Percentiles rank a stretch among this genome's conserved stretches.
Evolutionary conservation across 1,139 yeast species (phyloP).

Genomic region (Kurtzmaniella quercitrusa): DNA sequence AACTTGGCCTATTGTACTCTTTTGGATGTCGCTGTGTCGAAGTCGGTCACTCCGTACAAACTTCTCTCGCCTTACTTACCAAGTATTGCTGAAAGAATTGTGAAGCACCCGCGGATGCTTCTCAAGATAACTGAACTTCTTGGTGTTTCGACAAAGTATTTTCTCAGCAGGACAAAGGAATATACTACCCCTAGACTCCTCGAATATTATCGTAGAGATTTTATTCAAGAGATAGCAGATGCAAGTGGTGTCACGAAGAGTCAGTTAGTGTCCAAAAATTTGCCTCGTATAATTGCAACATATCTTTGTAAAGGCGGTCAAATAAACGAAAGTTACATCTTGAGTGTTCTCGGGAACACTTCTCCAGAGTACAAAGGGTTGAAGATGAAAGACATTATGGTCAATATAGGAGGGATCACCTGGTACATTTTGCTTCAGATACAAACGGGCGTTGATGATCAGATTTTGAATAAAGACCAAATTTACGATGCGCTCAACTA

Average conservation of each 20-base stretch:
- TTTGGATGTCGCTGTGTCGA: constrained; percentile 41
- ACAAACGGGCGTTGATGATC: constrained; percentile 26
- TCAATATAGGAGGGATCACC: constrained; percentile 40
- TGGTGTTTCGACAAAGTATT: constrained; percentile 56
- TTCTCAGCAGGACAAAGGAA: constrained; percentile 64
- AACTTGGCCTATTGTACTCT: constrained; percentile 62
- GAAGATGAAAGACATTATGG: constrained; percentile 41
- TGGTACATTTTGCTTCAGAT: constrained; percentile 41
- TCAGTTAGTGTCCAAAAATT: constrained; percentile 31
- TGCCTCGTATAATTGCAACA: constrained; percentile 39
- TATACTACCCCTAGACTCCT: constrained; percentile 77
- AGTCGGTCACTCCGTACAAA: constrained; percentile 58
- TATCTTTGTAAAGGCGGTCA: constrained; percentile 35
- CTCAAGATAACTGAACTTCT: constrained; percentile 60
- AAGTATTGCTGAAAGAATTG: constrained; percentile 62
- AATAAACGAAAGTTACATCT: constrained; percentile 48
- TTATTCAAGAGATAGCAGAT: constrained; percentile 51
- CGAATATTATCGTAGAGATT: constrained; percentile 59
- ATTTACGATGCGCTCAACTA: constrained; percentile 39
- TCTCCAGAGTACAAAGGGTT: constrained; percentile 40
- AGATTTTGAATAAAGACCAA: constrained; percentile 25
- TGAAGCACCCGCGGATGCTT: constrained; percentile 58
- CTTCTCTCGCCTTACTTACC: constrained; percentile 77
- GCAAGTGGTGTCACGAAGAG: constrained; percentile 31
- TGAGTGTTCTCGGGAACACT: constrained; percentile 51